Evolutionary conservation across 306 rosid species (phyloP).

Genomic region (Albizia julibrissin): DNA sequence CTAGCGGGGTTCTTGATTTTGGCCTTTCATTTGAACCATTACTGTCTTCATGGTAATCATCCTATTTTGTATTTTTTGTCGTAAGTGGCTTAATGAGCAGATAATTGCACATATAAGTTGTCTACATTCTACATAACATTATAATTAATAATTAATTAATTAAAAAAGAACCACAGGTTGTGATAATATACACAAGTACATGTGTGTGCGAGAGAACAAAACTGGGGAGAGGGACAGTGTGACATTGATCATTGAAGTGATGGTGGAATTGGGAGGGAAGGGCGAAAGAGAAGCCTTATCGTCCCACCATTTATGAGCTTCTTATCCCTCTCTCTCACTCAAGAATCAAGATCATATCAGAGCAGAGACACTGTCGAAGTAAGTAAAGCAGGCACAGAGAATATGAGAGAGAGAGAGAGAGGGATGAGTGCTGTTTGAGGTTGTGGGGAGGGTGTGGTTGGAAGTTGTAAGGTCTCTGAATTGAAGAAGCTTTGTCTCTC

Average conservation of each 20-base stretch:
- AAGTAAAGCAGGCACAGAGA: not conserved
- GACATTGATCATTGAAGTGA: not conserved
- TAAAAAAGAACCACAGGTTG: not conserved
- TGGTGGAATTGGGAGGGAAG: not conserved
- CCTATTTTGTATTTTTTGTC: too few relatives aligned
- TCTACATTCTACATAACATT: not conserved
- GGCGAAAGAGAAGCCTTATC: not conserved
- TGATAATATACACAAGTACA: not conserved
- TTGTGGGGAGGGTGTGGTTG: not conserved
- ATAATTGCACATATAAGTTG: too few relatives aligned
- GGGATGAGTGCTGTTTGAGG: not conserved
- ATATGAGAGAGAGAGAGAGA: not conserved
- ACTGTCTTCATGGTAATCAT: too few relatives aligned
- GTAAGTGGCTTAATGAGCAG: not conserved
- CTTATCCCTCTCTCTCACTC: too few relatives aligned
- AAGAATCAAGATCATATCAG: not conserved
- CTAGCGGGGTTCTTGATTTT: not conserved
- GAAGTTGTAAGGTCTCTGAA: not conserved
- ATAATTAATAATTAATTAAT: not conserved
- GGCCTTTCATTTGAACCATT: not conserved
- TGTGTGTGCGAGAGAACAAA: not conserved
- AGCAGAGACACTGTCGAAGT: not conserved
- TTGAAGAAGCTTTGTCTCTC: not conserved
- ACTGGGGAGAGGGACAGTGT: not conserved
- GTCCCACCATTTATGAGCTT: not conserved